Evolutionary conservation across 495 filamentous ascomycete species (phyloP).

Genomic region (Xeromyces bisporus): DNA sequence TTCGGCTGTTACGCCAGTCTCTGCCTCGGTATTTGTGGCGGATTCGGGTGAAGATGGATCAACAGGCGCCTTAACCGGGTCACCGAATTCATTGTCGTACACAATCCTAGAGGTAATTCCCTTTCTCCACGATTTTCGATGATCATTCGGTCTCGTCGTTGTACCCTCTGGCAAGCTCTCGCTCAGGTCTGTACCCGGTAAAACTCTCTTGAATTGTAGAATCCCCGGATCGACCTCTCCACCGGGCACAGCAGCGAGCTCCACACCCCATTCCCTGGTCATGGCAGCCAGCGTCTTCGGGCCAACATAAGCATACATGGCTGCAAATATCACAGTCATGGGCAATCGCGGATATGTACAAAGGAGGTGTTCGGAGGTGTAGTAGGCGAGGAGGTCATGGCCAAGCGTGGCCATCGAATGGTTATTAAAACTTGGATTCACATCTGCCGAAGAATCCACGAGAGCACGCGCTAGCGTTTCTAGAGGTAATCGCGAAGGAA

Average conservation of each 20-base stretch:
- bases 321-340: constrained; percentile 60
- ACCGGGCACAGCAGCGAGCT: constrained; percentile 63
- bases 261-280: constrained; percentile 76
- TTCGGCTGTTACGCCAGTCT: constrained; percentile 24
- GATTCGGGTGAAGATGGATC: constrained; percentile 6
- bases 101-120: constrained; percentile 54
- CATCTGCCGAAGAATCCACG: constrained; percentile 69
- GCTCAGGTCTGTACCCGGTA: constrained; percentile 36
- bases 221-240: constrained; percentile 84
- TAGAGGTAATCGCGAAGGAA: constrained; percentile 65
- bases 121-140: constrained; percentile 44
- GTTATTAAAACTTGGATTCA: constrained; percentile 62
- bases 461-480: constrained; percentile 74
- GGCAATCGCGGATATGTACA: constrained; percentile 81
- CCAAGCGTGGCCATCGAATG: constrained; percentile 66
- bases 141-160: constrained; percentile 24
- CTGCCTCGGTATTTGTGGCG: constrained; percentile 5
- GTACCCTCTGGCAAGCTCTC: constrained; percentile 2
- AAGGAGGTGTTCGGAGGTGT: constrained; percentile 73
- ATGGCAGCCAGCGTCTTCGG: constrained; percentile 49
- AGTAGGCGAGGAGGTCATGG: constrained; percentile 64
- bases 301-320: constrained; percentile 69
- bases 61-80: constrained; percentile 22
- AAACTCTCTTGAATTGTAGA: constrained; percentile 57
- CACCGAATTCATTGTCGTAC: constrained; percentile 67